Evolutionary conservation across 768 basidiomycete species (phyloP).

Genomic region (Panellus pusillus): DNA sequence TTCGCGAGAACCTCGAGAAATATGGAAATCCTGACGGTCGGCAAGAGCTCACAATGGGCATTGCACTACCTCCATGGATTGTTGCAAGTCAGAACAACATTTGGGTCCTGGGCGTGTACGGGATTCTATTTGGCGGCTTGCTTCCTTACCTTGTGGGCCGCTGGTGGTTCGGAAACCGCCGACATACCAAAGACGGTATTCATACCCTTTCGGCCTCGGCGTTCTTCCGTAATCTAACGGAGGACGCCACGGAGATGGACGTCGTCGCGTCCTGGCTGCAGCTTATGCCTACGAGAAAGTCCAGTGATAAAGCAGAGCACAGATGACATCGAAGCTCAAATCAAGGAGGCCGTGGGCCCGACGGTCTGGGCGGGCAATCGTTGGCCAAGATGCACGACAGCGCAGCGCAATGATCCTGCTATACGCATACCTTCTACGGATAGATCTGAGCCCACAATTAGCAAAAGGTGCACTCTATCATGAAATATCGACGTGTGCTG

Average conservation of each 20-base stretch:
- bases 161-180: conserved; percentile 96
- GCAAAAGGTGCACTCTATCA: conserved; percentile 55
- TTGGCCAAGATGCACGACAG: conserved; percentile 37
- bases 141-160: conserved; percentile 86
- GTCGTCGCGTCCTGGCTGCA: conserved; percentile 70
- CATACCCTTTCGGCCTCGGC: conserved; percentile 76
- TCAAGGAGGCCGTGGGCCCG: conserved; percentile 47
- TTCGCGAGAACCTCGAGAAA: conserved; percentile 83
- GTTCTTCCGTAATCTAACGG: conserved; percentile 86
- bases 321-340: conserved; percentile 48
- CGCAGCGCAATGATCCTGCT: conserved; percentile 69
- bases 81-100: conserved; percentile 89
- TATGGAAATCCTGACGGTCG: conserved; percentile 97
- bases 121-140: conserved; percentile 80
- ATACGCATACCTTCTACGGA: conserved; percentile 83
- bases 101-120: conserved; percentile 89
- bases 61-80: conserved; percentile 93
- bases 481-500: background rate
- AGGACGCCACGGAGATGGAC: conserved; percentile 73
- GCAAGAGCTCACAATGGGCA: conserved; percentile 92
- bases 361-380: conserved; percentile 55
- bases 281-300: conserved; percentile 60
- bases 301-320: conserved; percentile 30
- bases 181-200: conserved; percentile 91
- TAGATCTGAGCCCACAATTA: conserved; percentile 50